These are phyloP conservation scores for Cryomyces antarcticus DNA, from an alignment of 495 filamentous ascomycete species.

Conservation along the genomic window DNA sequence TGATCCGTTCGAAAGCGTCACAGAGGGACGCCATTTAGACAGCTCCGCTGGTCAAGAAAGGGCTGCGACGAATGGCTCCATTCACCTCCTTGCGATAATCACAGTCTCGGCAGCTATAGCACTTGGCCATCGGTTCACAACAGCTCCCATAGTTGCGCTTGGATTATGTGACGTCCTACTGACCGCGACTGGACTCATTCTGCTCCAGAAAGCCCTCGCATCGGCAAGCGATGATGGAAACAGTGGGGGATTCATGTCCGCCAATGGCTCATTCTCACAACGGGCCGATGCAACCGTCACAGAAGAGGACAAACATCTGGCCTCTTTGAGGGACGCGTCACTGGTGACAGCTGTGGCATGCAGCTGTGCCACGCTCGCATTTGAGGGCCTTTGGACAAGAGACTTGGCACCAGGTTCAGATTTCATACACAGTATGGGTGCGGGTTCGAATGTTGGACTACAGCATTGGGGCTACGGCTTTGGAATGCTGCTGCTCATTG, in stretches of 20 bases:
- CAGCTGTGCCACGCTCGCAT: neutral
- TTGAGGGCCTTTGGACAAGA: neutral
- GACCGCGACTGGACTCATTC: neutral
- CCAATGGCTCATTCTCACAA: conserved; percentile 9
- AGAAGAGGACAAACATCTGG: neutral
- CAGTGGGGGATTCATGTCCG: conserved; percentile 7
- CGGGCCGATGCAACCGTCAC: neutral
- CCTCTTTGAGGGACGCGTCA: neutral
- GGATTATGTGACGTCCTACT: conserved; percentile 3
- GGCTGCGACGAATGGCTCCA: neutral
- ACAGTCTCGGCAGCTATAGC: conserved; percentile 3
- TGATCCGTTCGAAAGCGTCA: neutral
- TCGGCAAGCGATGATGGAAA: neutral
- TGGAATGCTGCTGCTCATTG: neutral
- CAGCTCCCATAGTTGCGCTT: neutral
- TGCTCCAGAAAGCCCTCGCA: neutral
- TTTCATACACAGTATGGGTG: neutral
- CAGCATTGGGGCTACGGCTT: neutral
- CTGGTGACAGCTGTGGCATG: neutral
- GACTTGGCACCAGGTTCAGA: neutral
- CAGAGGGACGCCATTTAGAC: neutral
- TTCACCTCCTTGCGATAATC: neutral
- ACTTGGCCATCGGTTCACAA: neutral
- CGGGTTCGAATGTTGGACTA: neutral
- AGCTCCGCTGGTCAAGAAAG: neutral